Conservation (phyloP, 768 basidiomycete species). For the Cyclocybe cylindracea region DNA sequence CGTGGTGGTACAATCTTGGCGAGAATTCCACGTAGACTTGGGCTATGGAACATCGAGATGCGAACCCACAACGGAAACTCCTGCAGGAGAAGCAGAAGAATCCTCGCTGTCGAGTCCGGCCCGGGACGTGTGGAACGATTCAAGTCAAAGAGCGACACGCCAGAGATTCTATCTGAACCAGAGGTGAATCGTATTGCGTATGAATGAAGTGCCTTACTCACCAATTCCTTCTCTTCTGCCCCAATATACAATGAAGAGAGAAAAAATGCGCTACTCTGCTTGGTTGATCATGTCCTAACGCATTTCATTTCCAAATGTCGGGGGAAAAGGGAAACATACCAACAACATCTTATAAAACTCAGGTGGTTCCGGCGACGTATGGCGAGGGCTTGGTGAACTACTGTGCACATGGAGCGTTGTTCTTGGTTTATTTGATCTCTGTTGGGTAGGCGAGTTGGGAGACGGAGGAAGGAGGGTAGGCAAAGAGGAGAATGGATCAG, state of each 20-base stretch:
- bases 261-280: slow-evolving; percentile 81
- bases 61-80: slow-evolving; percentile 73
- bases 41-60: slow-evolving; percentile 85
- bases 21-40: slow-evolving; percentile 75
- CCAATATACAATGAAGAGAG: slow-evolving; percentile 92
- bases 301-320: background rate
- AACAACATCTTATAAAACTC: slow-evolving; percentile 59
- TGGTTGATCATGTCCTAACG: slow-evolving; percentile 70
- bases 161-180: slow-evolving; percentile 70
- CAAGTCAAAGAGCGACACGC: slow-evolving; percentile 74
- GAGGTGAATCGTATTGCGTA: background rate
- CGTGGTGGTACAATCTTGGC: slow-evolving; percentile 82
- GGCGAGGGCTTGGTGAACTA: slow-evolving; percentile 14
- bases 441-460: slow-evolving; percentile 1
- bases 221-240: slow-evolving; percentile 75
- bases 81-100: slow-evolving; percentile 72
- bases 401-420: slow-evolving; percentile 7
- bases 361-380: slow-evolving; percentile 54
- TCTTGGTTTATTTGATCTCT: slow-evolving; percentile 12
- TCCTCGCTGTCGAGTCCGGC: slow-evolving; percentile 62
- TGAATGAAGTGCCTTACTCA: slow-evolving; percentile 46
- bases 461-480: no score
- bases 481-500: no score
- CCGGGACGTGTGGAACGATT: slow-evolving; percentile 80
- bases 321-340: slow-evolving; percentile 37